Conservation (phyloP, 352 stramenopile genomes). For the Phytophthora tubulina region DNA sequence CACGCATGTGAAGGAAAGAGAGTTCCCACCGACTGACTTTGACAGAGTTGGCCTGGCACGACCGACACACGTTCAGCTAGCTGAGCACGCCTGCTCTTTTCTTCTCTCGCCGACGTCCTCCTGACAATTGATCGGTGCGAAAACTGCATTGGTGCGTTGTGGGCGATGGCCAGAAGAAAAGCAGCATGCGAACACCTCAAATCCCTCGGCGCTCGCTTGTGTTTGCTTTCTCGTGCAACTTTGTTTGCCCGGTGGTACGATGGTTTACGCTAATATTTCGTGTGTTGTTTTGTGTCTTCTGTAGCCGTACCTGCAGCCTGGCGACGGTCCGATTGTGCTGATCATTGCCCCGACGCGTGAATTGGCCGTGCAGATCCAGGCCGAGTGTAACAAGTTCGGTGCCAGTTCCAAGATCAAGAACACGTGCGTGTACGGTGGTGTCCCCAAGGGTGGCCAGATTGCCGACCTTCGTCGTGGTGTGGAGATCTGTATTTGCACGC, state of each 20-base stretch:
- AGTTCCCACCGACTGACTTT: constrained; percentile 14
- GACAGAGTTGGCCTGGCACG: constrained; percentile 24
- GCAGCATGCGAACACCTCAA: constrained; percentile 58
- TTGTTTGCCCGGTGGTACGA: constrained; percentile 8
- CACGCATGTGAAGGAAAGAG: constrained; percentile 8
- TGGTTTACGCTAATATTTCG: constrained; percentile 40
- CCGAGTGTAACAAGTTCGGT: constrained; percentile 99
- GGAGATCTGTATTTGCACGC: constrained; percentile 93
- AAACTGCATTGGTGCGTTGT: constrained; percentile 56
- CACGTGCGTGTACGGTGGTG: constrained; percentile 99
- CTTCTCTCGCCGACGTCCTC: constrained; percentile 37
- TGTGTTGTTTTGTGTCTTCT: constrained; percentile 37
- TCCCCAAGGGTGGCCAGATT: constrained; percentile 95
- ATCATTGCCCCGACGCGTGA: constrained; percentile 99
- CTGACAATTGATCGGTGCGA: constrained; percentile 46
- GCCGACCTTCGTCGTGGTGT: constrained; percentile 84
- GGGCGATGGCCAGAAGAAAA: constrained; percentile 51
- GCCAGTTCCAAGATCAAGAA: constrained; percentile 98
- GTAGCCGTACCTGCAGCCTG: constrained; percentile 93
- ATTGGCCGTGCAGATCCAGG: constrained; percentile 99
- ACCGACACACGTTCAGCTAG: constrained; percentile 31
- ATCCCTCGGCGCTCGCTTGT: constrained; percentile 53
- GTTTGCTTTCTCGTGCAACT: constrained; percentile 52
- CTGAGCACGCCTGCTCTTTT: constrained; percentile 37
- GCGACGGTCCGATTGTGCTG: constrained; percentile 99